Percentiles rank a stretch among this genome's conserved stretches.
Evolutionary conservation across 2,329 filamentous ascomycete genomes (phyloP).

Genomic region (Graphilbum sp.): DNA sequence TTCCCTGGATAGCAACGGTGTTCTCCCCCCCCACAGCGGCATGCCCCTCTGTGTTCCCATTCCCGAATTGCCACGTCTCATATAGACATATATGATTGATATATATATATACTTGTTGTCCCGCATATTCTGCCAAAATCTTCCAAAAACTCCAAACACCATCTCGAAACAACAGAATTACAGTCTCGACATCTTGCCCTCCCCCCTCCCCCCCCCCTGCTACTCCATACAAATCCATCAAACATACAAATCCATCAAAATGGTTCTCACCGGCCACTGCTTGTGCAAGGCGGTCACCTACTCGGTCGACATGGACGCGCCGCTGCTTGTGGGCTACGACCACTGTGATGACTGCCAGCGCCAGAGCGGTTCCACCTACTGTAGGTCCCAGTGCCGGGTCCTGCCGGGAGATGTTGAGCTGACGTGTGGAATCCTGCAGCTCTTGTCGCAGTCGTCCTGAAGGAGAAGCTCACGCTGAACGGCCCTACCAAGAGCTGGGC

Average conservation of each 20-base stretch:
- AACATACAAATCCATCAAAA: slow-evolving; percentile 20
- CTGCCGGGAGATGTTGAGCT: no score
- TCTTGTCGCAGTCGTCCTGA: slow-evolving; percentile 48
- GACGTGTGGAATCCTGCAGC: slow-evolving; percentile 22
- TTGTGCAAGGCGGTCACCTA: slow-evolving; percentile 60
- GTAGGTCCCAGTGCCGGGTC: no score
- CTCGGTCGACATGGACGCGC: slow-evolving; percentile 34
- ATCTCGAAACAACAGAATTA: no score
- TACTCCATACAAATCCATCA: neutral
- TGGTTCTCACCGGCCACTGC: slow-evolving; percentile 54
- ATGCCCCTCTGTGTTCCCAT: no score
- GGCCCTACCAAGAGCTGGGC: slow-evolving; percentile 50
- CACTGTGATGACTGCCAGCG: slow-evolving; percentile 61
- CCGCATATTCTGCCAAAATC: neutral
- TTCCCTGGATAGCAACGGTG: no score
- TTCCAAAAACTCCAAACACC: neutral
- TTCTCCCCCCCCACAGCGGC: no score
- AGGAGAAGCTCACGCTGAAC: slow-evolving; percentile 45
- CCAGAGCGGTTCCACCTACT: slow-evolving; percentile 53
- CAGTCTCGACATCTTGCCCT: neutral
- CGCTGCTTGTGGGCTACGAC: slow-evolving; percentile 45
- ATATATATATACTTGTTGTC: no score
- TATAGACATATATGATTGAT: no score
- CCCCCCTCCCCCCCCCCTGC: neutral
- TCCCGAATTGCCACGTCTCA: no score